phyloP scores from a whole-genome alignment of 495 filamentous ascomycete genomes.

The Thermochaetoides thermophila region DNA sequence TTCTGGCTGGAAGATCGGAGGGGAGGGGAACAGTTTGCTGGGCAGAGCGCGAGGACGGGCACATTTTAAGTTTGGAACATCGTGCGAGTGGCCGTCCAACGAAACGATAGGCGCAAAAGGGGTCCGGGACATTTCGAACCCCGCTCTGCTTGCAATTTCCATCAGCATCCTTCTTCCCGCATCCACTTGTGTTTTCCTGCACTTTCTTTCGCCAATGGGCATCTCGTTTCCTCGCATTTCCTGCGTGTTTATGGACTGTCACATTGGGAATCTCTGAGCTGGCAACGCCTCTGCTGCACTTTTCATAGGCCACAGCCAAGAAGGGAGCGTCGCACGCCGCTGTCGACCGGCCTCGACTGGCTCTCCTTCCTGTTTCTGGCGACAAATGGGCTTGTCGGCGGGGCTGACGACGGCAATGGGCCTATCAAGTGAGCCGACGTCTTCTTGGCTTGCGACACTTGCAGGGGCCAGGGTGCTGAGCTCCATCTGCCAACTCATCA shows the following conservation, averaged over 20 bases:
- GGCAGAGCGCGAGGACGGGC: conserved; percentile 30
- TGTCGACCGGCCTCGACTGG: conserved; percentile 6
- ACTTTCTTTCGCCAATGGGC: too few relatives aligned
- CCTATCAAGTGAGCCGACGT: conserved; percentile 18
- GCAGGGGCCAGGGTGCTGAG: conserved; percentile 18
- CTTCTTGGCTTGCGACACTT: conserved; percentile 14
- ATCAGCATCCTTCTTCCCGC: conserved; percentile 9
- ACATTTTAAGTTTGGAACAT: conserved; percentile 29
- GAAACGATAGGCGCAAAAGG: too few relatives aligned
- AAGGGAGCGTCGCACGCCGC: conserved; percentile 13
- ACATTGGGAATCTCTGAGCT: too few relatives aligned
- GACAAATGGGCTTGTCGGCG: conserved; percentile 9
- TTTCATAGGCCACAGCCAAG: conserved; percentile 15
- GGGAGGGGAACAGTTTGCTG: conserved; percentile 27
- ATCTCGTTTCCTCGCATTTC: conserved; percentile 7
- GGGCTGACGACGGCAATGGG: conserved; percentile 11
- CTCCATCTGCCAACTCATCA: conserved; percentile 23
- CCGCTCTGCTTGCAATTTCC: conserved; percentile 7
- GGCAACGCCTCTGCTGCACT: conserved; percentile 14
- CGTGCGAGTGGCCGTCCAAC: conserved; percentile 1
- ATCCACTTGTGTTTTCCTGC: too few relatives aligned
- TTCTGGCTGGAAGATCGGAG: conserved; percentile 20
- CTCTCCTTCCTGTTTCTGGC: conserved; percentile 13
- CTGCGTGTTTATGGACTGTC: conserved; percentile 15
- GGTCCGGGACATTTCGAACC: conserved; percentile 7